These are phyloP conservation scores for Fusarium staphyleae DNA, from an alignment of 2,329 filamentous ascomycete genomes.

Conservation along the genomic window DNA sequence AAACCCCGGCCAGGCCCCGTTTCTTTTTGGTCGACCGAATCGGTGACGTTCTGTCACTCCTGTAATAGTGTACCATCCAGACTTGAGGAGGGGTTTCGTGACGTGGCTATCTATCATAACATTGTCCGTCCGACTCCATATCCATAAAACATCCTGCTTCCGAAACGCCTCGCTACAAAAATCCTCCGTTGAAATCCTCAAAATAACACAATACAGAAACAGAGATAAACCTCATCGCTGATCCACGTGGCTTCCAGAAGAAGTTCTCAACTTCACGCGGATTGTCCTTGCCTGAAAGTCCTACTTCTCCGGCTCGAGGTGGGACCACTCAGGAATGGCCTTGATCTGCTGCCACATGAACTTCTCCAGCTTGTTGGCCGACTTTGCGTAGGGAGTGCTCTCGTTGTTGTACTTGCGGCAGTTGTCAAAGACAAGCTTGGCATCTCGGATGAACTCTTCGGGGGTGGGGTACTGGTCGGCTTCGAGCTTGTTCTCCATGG, in stretches of 20 bases:
- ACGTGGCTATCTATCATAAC: too few relatives aligned
- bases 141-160: slow-evolving; percentile 10
- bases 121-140: slow-evolving; percentile 17
- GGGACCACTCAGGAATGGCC: slow-evolving; percentile 91
- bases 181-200: neutral
- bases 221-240: neutral
- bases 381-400: slow-evolving; percentile 93
- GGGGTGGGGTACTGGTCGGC: slow-evolving; percentile 90
- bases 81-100: too few relatives aligned
- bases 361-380: slow-evolving; percentile 89
- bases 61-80: too few relatives aligned
- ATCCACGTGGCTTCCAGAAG: neutral
- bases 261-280: slow-evolving; percentile 10
- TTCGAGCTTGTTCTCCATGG: slow-evolving; percentile 95
- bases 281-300: slow-evolving; percentile 20
- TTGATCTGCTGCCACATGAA: slow-evolving; percentile 95
- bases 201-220: neutral
- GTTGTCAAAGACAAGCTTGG: slow-evolving; percentile 90
- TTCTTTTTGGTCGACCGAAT: neutral
- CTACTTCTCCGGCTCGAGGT: slow-evolving; percentile 60
- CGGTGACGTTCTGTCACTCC: too few relatives aligned
- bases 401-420: slow-evolving; percentile 97
- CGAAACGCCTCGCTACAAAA: slow-evolving; percentile 34
- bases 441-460: slow-evolving; percentile 91
- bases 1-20: neutral